Conservation (phyloP, 192 early-diverging fungal genomes). For the Backusella tuberculispora region DNA sequence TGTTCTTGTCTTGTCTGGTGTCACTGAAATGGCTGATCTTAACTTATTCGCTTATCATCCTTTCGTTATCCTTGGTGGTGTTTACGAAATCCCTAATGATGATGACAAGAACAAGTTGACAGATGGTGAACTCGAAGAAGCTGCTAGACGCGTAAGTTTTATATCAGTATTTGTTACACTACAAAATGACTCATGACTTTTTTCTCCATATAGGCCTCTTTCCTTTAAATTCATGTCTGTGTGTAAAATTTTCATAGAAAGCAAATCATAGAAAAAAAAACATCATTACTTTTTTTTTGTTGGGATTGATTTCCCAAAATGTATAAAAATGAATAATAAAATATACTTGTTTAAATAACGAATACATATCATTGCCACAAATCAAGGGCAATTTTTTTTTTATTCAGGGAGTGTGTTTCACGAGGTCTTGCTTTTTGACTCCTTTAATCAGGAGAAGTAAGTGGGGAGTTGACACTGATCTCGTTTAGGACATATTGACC, state of each 20-base stretch:
- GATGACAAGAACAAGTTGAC: constrained; percentile 33
- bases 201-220: constrained; percentile 17
- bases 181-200: neutral
- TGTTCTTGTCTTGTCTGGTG: constrained; percentile 58
- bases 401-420: constrained; percentile 14
- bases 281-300: constrained; percentile 14
- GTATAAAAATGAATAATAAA: constrained; percentile 17
- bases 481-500: constrained; percentile 10
- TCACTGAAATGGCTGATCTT: constrained; percentile 52
- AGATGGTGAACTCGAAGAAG: constrained; percentile 38
- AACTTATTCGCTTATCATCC: constrained; percentile 55
- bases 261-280: constrained; percentile 6
- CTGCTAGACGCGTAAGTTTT: constrained; percentile 33
- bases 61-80: constrained; percentile 56
- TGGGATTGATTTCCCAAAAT: constrained; percentile 15
- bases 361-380: constrained; percentile 17
- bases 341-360: constrained; percentile 16
- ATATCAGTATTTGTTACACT: neutral
- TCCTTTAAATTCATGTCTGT: constrained; percentile 15
- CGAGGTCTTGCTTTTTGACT: constrained; percentile 3
- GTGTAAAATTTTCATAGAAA: constrained; percentile 7
- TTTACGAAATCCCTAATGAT: constrained; percentile 45
- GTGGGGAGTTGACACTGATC: constrained; percentile 16
- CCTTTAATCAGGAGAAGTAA: constrained; percentile 11
- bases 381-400: constrained; percentile 1